Evolutionary conservation across 2,329 filamentous ascomycete species (phyloP).

Genomic region (Truncatella angustata): DNA sequence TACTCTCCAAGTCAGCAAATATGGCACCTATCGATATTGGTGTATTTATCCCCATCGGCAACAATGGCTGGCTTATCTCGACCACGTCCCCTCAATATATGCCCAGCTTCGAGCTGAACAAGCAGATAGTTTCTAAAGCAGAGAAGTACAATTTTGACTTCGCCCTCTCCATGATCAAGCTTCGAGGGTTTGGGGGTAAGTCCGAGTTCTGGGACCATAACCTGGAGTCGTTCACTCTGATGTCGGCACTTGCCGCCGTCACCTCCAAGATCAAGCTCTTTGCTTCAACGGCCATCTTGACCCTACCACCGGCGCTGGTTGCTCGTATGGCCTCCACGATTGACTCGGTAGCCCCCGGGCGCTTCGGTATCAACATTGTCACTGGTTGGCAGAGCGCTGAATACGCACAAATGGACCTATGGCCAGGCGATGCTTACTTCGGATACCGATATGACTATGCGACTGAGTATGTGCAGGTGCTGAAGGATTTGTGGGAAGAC

Average conservation of each 20-base stretch:
- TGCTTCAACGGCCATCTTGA: constrained; percentile 29
- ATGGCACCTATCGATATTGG: constrained; percentile 24
- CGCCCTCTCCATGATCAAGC: constrained; percentile 30
- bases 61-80: constrained; percentile 33
- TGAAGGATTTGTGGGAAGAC: constrained; percentile 31
- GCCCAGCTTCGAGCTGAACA: constrained; percentile 30
- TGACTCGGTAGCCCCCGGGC: constrained; percentile 28
- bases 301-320: constrained; percentile 27
- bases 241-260: constrained; percentile 30
- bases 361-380: constrained; percentile 32
- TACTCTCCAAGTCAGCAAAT: background rate
- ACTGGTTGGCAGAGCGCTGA: constrained; percentile 32
- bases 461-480: constrained; percentile 30
- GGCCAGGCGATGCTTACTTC: constrained; percentile 27
- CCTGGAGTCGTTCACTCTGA: constrained; percentile 31
- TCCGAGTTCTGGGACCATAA: constrained; percentile 33
- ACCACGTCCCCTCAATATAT: constrained; percentile 30
- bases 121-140: constrained; percentile 26
- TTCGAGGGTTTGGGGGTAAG: constrained; percentile 30
- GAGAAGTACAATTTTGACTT: constrained; percentile 29
- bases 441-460: constrained; percentile 32
- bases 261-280: constrained; percentile 32
- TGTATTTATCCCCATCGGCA: constrained; percentile 28
- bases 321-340: constrained; percentile 30
- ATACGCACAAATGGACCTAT: constrained; percentile 31